Percentiles rank a stretch among this genome's conserved stretches.
Conservation (phyloP, 1,284 basidiomycete species). For the Filobasidium uniguttulatum region DNA sequence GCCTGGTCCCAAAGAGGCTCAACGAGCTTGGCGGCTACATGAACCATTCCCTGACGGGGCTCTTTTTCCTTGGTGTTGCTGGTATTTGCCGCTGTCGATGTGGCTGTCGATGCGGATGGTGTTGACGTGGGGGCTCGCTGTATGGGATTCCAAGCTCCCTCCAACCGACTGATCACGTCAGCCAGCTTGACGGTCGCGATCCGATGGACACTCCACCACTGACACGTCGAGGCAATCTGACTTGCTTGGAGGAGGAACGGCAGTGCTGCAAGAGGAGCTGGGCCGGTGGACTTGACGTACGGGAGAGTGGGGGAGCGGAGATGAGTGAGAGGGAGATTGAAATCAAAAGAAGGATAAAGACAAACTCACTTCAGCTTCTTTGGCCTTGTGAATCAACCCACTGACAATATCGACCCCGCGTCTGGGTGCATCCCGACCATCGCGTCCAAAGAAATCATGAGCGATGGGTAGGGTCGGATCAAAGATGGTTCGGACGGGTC, state of each 20-base stretch:
- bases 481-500: constrained; percentile 15
- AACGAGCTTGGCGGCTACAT: constrained; percentile 3
- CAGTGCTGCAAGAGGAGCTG: neutral
- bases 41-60: neutral
- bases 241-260: neutral
- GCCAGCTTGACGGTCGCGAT: neutral
- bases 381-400: constrained; percentile 16
- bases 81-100: no score
- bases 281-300: no score
- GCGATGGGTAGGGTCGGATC: constrained; percentile 9
- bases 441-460: constrained; percentile 8
- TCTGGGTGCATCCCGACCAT: constrained; percentile 6
- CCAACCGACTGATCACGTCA: neutral
- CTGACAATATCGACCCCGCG: constrained; percentile 18
- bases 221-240: neutral
- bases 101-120: no score
- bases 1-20: constrained; percentile 13
- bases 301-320: neutral
- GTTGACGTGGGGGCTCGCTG: no score
- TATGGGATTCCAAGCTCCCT: neutral
- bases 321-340: neutral
- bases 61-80: neutral
- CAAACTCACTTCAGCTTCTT: constrained; percentile 20
- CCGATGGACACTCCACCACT: neutral
- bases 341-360: constrained; percentile 1